Conservation (phyloP, 2,329 filamentous ascomycete genomes). For the Stachybotrys elegans region DNA sequence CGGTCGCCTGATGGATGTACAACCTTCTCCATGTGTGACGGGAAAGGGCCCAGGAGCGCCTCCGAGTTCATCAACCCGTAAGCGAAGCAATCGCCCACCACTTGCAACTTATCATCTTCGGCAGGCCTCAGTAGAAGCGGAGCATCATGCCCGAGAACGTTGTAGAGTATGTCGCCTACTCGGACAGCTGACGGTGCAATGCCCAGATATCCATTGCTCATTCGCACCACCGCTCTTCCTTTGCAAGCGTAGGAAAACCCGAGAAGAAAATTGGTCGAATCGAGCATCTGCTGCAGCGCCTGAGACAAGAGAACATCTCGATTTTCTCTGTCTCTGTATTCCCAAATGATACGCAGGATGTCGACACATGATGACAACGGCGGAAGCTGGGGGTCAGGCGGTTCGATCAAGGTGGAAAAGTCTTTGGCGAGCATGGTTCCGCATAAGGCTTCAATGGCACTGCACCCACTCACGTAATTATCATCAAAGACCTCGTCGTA, state of each 20-base stretch:
- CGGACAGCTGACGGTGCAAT: not conserved
- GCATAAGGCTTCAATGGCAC: not conserved
- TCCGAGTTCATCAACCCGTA: not conserved
- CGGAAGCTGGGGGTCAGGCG: not conserved
- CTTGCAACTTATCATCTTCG: not conserved
- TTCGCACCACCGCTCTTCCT: not conserved
- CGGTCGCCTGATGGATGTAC: not conserved
- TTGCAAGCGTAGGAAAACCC: not conserved
- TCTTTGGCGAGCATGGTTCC: not conserved
- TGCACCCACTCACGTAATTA: not conserved
- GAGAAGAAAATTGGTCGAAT: not conserved
- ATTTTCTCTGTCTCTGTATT: not conserved
- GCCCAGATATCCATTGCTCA: not conserved
- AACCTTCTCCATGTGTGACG: not conserved
- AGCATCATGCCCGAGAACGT: not conserved
- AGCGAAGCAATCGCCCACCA: not conserved
- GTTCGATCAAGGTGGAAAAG: not conserved
- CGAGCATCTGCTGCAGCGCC: not conserved
- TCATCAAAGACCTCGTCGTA: not conserved
- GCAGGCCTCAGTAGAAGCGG: not conserved
- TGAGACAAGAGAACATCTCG: not conserved
- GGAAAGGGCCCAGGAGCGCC: not conserved
- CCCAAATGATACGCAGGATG: not conserved
- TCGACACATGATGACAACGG: not conserved
- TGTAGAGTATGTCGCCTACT: not conserved